These are phyloP conservation scores for Babesia ovata DNA, from an alignment of 169 alveolate genomes.

Conservation along the genomic window DNA sequence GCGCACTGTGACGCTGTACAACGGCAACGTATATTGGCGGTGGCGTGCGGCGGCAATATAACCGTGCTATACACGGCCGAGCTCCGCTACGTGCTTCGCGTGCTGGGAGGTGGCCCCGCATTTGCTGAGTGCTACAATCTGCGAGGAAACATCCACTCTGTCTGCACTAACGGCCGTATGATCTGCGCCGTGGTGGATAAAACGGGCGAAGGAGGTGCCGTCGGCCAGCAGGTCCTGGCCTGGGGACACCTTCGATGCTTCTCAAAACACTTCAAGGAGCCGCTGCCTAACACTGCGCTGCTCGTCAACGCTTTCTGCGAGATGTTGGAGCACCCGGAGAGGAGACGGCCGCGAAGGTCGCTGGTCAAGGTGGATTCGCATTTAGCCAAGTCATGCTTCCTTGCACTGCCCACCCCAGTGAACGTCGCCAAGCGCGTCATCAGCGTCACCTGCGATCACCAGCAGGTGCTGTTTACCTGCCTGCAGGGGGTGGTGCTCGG, in stretches of 20 bases:
- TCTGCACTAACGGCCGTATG: slow-evolving; percentile 60
- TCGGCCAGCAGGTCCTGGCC: slow-evolving; percentile 18
- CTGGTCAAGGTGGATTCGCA: slow-evolving; percentile 29
- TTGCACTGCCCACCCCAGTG: slow-evolving; percentile 39
- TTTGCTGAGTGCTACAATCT: slow-evolving; percentile 43
- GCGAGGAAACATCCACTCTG: slow-evolving; percentile 29
- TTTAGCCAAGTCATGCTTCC: slow-evolving; percentile 29
- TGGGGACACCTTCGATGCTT: slow-evolving; percentile 59
- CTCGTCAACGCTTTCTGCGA: slow-evolving; percentile 63
- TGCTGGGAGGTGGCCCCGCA: slow-evolving; percentile 10
- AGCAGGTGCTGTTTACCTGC: slow-evolving; percentile 48
- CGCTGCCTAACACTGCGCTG: slow-evolving; percentile 38
- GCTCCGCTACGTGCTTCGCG: slow-evolving; percentile 47
- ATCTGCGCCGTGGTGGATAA: slow-evolving; percentile 51
- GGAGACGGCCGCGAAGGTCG: slow-evolving; percentile 36
- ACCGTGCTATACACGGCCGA: slow-evolving; percentile 54
- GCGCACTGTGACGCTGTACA: slow-evolving; percentile 15
- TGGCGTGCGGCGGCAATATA: slow-evolving; percentile 42
- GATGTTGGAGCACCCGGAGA: slow-evolving; percentile 48
- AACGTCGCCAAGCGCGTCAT: slow-evolving; percentile 17
- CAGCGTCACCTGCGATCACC: slow-evolving; percentile 48
- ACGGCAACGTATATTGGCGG: slow-evolving; percentile 41
- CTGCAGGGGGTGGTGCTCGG: slow-evolving; percentile 40
- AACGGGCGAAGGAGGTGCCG: background rate
- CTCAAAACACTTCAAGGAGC: slow-evolving; percentile 42